Base-by-base conservation (phyloP, 2,329 filamentous ascomycete genomes). In the Neonectria sp. region DNA sequence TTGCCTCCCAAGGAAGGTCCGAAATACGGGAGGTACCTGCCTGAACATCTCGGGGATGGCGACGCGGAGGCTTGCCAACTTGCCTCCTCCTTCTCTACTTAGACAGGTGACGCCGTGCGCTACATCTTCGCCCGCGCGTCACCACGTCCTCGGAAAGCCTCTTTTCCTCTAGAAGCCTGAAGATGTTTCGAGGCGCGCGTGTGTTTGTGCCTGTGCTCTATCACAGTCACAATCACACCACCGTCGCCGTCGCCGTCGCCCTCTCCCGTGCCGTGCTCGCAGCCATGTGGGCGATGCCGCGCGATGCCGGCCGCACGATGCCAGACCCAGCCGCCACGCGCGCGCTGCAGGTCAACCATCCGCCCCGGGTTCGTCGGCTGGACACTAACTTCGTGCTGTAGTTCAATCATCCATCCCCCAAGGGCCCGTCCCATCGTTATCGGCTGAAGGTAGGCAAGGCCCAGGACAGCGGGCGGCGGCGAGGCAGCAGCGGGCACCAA, bases 241-340 rank as follows among this genome's bases (percentile, higher is more conserved):
- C 35, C 35, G 35, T 40, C 31, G 31, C 31, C 31, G 31, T 40
- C 37, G 37, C 13, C 37, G 15, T 40, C 37, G 4, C 37, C 15
- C 37, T 40, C 37, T 40, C 15, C 37, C 37, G 37, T n/a, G 33
- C 33, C 33, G 33, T 35, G 17, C 49, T 9, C 15, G 15, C 11
- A 53, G n/a, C 51, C n/a, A 35, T 24, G 21, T 33, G 29, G n/a
- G 51, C 51, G n/a, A 17, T 29, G 24, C 21, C 46, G 46, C 25
- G 25, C 48, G 48, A 51, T 53, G 51, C 51, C 51, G n/a, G 31
- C 51, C 51, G 51, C 31, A 35, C 29, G 25, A 31, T 35, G 51
- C 29, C 29, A 53, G 51, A 59, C 56, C 40, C 43, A 45, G 56
- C 49, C 31, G 56, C 56, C 56, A 59, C 56, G 56, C 56, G 56